These are phyloP conservation scores for Cordyceps farinosa DNA, from an alignment of 2,329 filamentous ascomycete genomes.

Conservation along the genomic window DNA sequence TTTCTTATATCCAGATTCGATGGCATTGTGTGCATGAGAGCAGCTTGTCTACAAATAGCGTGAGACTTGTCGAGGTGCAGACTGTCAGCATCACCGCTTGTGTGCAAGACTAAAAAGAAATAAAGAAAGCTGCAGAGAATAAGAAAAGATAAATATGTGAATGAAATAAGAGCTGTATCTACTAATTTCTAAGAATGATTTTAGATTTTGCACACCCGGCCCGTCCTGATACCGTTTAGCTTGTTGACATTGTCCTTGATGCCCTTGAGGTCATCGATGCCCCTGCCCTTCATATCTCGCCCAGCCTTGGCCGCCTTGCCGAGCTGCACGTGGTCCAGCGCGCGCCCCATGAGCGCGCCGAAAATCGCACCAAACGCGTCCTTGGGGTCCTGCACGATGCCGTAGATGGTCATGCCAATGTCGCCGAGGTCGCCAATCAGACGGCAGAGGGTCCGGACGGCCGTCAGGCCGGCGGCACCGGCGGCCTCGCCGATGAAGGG, in stretches of 20 bases:
- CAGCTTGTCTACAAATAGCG: too few relatives aligned
- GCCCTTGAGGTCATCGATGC: not conserved
- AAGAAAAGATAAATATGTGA: not conserved
- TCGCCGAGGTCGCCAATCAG: not conserved
- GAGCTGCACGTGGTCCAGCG: not conserved
- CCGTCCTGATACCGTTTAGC: not conserved
- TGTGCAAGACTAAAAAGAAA: too few relatives aligned
- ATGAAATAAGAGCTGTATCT: not conserved
- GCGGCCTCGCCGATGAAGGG: conserved; percentile 48
- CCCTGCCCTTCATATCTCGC: not conserved
- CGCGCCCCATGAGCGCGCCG: not conserved
- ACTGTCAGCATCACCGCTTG: too few relatives aligned
- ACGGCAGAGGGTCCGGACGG: not conserved
- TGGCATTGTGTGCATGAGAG: too few relatives aligned
- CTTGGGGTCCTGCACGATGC: not conserved
- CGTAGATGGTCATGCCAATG: not conserved
- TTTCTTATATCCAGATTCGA: too few relatives aligned
- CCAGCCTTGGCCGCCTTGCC: not conserved
- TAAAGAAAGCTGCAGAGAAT: not conserved
- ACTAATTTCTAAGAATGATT: too few relatives aligned
- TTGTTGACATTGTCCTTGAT: not conserved
- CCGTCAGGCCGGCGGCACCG: conserved; percentile 5
- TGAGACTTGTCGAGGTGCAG: too few relatives aligned
- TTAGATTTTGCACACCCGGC: not conserved
- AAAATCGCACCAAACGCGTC: conserved; percentile 4